phyloP scores from a whole-genome alignment of 257 asterid species.

The Lantana camara region DNA sequence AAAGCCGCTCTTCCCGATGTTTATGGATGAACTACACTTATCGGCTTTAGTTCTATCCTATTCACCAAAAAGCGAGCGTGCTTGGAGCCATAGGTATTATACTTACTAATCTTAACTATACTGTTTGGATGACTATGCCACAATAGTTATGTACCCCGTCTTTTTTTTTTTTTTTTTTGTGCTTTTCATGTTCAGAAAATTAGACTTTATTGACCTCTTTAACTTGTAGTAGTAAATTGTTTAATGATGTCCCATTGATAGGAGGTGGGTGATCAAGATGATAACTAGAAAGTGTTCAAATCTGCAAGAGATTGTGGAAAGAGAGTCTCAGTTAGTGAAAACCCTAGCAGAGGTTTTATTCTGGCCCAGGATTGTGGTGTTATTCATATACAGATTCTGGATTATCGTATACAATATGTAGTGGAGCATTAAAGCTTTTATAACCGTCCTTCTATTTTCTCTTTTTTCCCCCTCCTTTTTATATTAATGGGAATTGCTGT shows the following conservation, averaged over 20 bases:
- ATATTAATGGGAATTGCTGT: neutral
- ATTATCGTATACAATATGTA: slow-evolving; percentile 10
- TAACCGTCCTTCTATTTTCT: neutral
- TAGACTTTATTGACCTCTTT: slow-evolving; percentile 1
- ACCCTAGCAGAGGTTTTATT: slow-evolving; percentile 73
- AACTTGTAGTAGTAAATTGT: slow-evolving; percentile 17
- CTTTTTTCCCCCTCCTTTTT: no score
- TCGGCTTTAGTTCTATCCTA: slow-evolving; percentile 73
- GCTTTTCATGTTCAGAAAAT: slow-evolving; percentile 8
- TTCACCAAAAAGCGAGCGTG: slow-evolving; percentile 90
- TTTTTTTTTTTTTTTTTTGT: neutral
- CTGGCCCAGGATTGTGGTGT: slow-evolving; percentile 30
- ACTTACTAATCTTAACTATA: slow-evolving; percentile 15
- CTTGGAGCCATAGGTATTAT: slow-evolving; percentile 92
- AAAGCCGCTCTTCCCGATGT: slow-evolving; percentile 43
- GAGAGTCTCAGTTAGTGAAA: slow-evolving; percentile 79
- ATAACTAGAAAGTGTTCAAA: slow-evolving; percentile 62
- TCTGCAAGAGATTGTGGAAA: slow-evolving; percentile 69
- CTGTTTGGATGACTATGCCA: neutral
- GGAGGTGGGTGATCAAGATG: slow-evolving; percentile 98
- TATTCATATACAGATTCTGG: slow-evolving; percentile 21
- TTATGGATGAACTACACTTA: slow-evolving; percentile 69
- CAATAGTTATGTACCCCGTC: neutral
- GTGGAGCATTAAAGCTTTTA: slow-evolving; percentile 15
- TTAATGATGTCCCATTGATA: slow-evolving; percentile 42